A percentile compares a stretch with the other conserved stretches of the same genome.
phyloP scores from a whole-genome alignment of 345 rosid species.

The Rhizophora mangle region DNA sequence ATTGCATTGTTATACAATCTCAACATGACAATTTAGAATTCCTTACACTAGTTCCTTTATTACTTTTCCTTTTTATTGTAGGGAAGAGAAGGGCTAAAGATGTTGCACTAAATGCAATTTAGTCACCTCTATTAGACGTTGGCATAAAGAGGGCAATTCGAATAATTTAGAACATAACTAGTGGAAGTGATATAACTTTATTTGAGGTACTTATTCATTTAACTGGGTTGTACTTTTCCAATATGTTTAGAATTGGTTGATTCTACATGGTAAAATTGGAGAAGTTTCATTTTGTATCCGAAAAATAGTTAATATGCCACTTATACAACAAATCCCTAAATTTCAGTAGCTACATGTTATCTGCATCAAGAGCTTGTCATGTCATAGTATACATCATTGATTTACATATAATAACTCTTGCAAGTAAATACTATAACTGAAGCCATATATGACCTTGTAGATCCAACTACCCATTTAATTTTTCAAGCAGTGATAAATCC shows the following conservation, averaged over 20 bases:
- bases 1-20: conserved; percentile 3
- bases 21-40: neutral
- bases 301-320: too few species aligned
- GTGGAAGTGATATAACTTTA: conserved; percentile 86
- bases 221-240: neutral
- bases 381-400: too few species aligned
- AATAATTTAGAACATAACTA: conserved; percentile 97
- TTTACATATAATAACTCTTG: conserved; percentile 3
- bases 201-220: conserved; percentile 58
- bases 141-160: conserved; percentile 99
- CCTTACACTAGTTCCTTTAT: neutral
- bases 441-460: conserved; percentile 91
- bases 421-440: conserved; percentile 97
- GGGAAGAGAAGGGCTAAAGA: conserved; percentile 98
- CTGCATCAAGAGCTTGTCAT: too few species aligned
- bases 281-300: too few species aligned
- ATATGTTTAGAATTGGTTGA: neutral
- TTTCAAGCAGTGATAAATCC: conserved; percentile 96
- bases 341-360: too few species aligned
- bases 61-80: conserved; percentile 15
- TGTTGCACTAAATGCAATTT: conserved; percentile 95
- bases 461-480: conserved; percentile 89
- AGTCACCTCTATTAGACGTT: conserved; percentile 89
- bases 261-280: too few species aligned
- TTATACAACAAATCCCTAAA: too few species aligned